Conservation (phyloP, 2,329 filamentous ascomycete species). For the Geosmithia morbida region DNA sequence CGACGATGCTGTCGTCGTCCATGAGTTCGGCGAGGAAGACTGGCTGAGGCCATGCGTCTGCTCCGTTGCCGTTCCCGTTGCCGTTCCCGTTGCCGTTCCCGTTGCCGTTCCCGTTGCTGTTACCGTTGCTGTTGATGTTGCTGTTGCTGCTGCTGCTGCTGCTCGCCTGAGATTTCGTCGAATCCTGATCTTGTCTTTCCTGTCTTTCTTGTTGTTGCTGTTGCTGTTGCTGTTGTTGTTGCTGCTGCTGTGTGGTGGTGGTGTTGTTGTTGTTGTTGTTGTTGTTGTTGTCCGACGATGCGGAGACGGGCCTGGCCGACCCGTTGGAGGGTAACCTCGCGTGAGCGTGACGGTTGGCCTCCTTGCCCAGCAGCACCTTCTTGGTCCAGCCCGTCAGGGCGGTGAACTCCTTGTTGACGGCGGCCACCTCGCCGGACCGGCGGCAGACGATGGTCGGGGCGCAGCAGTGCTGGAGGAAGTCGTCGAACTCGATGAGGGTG, state of each 20-base stretch:
- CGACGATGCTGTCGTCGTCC: conserved; percentile 82
- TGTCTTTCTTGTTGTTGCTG: neutral
- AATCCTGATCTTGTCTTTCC: neutral
- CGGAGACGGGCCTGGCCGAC: neutral
- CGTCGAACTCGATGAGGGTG: conserved; percentile 83
- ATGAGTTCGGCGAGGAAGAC: conserved; percentile 87
- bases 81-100: too few species aligned
- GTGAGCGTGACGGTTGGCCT: conserved; percentile 79
- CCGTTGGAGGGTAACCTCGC: conserved; percentile 8
- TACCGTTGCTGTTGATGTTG: too few species aligned
- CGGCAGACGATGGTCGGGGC: conserved; percentile 87
- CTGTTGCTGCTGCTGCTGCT: conserved; percentile 5
- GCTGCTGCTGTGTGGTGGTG: too few species aligned
- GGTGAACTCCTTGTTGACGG: conserved; percentile 93
- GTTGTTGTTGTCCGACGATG: neutral
- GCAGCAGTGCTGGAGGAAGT: conserved; percentile 76
- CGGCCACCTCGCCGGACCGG: conserved; percentile 86
- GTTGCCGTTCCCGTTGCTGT: conserved; percentile 14
- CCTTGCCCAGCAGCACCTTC: conserved; percentile 74
- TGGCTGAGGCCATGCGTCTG: conserved; percentile 46
- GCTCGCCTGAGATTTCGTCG: conserved; percentile 6
- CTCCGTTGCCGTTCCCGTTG: conserved; percentile 10
- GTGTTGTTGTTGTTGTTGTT: too few species aligned
- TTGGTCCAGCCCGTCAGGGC: conserved; percentile 90
- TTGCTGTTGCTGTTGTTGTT: too few species aligned